Evolutionary conservation across 495 filamentous ascomycete genomes (phyloP), one percentile per base, ranked within the genome.

Genomic region (Hyaloscypha hepaticicola): DNA sequence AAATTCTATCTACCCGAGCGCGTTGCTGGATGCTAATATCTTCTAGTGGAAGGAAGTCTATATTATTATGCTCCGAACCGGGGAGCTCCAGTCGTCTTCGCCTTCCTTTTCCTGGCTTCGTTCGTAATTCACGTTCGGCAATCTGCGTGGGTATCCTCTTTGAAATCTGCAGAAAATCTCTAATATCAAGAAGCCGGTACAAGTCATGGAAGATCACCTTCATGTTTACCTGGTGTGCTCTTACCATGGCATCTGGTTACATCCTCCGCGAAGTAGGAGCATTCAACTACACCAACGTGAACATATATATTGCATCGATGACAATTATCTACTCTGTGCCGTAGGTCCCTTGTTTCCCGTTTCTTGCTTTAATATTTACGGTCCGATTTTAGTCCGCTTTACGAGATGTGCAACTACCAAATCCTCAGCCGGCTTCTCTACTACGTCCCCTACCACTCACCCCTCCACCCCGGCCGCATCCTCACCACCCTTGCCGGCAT

Each of bases 41-140:
- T 33, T 25, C 3, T 51, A 79, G 79, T 80, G 49, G 64, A 72
- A 7, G 77, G 74, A 14, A 89, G 85, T 67, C 68, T 85, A 25
- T 91, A 83, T 80, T 85, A 83, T 71, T 91, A 90, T 75, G 87
- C 85, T 22, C 89, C 89, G 0, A 90, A 89, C 71, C 87, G 89
- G 73, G 87, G 80, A 5, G 87, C 87, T 0, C 83, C 88, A 0
- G 80, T 91, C 38, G 82, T 86, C 61, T 90, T 90, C 68, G 80
- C 84, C 11, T 72, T 87, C 22, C 80, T 88, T 14, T 92, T 88
- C 70, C 72, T 80, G 0, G 64, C 80, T 1, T 88, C 87, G 1
- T 86, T 85, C 0, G 38, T 72, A 9, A 71, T 79, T 12, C 88
- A 91, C 70, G 67, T 78, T 22, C 89, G 81, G 70, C 87, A 90